Percentiles rank a stretch among this genome's conserved stretches.
These are phyloP conservation scores for Mycosphaerelloides madeirae DNA, from an alignment of 2,329 filamentous ascomycete species.

Conservation along the genomic window DNA sequence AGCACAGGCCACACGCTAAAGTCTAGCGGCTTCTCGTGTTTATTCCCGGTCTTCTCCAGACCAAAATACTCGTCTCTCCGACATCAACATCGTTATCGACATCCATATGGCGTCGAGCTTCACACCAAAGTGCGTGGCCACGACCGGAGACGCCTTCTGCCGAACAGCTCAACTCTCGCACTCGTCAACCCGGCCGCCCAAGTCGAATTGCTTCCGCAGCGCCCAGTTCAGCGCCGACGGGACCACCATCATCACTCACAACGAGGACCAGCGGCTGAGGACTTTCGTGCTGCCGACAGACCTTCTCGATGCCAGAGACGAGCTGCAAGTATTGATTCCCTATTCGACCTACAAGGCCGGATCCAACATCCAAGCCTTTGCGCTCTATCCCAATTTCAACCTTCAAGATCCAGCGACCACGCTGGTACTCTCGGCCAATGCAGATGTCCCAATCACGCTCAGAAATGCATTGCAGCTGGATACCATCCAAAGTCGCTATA, in stretches of 20 bases:
- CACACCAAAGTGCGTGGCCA: slow-evolving; percentile 22
- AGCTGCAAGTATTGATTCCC: slow-evolving; percentile 37
- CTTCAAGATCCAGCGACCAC: slow-evolving; percentile 48
- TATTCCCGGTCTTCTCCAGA: background rate
- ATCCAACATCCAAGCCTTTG: slow-evolving; percentile 46
- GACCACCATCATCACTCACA: slow-evolving; percentile 52
- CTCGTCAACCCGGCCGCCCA: slow-evolving; percentile 5
- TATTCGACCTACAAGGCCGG: slow-evolving; percentile 48
- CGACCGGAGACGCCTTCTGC: slow-evolving; percentile 20
- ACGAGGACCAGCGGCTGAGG: slow-evolving; percentile 47
- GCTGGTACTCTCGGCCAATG: slow-evolving; percentile 48
- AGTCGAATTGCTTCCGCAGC: slow-evolving; percentile 41
- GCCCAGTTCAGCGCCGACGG: slow-evolving; percentile 52
- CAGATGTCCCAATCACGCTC: slow-evolving; percentile 54
- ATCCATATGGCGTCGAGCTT: background rate
- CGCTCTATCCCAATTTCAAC: slow-evolving; percentile 52
- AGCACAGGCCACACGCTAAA: no score
- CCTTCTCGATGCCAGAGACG: slow-evolving; percentile 39
- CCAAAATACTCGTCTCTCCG: slow-evolving; percentile 3
- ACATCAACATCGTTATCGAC: background rate
- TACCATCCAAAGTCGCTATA: slow-evolving; percentile 48
- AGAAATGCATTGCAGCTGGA: slow-evolving; percentile 50
- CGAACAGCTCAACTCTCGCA: background rate
- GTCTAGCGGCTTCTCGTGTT: no score
- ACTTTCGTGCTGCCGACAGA: slow-evolving; percentile 52